Evolutionary conservation across 2,329 filamentous ascomycete species (phyloP).

Genomic region (Phaeosphaeriaceae sp.): DNA sequence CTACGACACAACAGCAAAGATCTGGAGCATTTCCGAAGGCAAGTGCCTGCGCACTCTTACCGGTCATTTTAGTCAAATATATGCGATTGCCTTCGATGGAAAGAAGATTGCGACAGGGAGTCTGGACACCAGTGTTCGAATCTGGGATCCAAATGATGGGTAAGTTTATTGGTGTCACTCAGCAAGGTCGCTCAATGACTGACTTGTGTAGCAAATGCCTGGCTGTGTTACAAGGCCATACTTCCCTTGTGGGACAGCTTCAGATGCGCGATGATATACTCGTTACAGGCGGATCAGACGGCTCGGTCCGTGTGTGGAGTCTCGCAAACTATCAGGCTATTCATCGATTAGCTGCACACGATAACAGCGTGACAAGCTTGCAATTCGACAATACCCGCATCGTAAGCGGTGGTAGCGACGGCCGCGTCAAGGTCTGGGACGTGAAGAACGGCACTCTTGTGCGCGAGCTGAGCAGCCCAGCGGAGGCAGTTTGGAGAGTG

Average conservation of each 20-base stretch:
- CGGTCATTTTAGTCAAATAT: slow-evolving; percentile 98
- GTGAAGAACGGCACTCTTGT: slow-evolving; percentile 89
- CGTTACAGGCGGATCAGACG: slow-evolving; percentile 95
- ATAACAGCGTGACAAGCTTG: slow-evolving; percentile 96
- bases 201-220: slow-evolving; percentile 67
- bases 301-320: slow-evolving; percentile 96
- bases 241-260: slow-evolving; percentile 92
- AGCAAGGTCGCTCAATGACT: slow-evolving; percentile 15
- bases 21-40: slow-evolving; percentile 97
- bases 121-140: slow-evolving; percentile 93
- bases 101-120: slow-evolving; percentile 92
- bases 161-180: slow-evolving; percentile 55
- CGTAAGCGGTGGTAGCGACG: slow-evolving; percentile 94
- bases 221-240: slow-evolving; percentile 94
- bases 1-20: slow-evolving; percentile 95
- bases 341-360: slow-evolving; percentile 92
- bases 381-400: slow-evolving; percentile 97
- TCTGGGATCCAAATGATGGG: slow-evolving; percentile 93
- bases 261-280: slow-evolving; percentile 95
- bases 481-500: slow-evolving; percentile 96
- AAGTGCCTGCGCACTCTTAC: slow-evolving; percentile 87
- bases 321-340: slow-evolving; percentile 89
- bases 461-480: slow-evolving; percentile 86
- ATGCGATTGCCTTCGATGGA: slow-evolving; percentile 97
- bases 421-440: slow-evolving; percentile 98